Conservation (phyloP, 352 stramenopile species). For the Phytophthora fragariaefolia region DNA sequence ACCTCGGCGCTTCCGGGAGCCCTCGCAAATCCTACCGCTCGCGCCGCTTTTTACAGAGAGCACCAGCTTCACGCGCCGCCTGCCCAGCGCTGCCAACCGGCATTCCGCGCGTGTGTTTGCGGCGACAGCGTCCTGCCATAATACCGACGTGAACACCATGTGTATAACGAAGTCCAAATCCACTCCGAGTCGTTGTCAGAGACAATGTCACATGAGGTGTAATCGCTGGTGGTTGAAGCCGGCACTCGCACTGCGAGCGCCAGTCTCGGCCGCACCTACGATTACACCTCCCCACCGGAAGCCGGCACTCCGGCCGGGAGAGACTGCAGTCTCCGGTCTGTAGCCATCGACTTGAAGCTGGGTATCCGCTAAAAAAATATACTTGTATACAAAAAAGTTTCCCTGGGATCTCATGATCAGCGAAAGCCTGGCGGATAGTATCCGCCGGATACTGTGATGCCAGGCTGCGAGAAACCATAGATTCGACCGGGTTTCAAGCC, state of each 20-base stretch:
- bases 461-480: neutral
- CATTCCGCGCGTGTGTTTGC: slow-evolving; percentile 12
- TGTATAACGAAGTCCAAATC: neutral
- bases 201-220: neutral
- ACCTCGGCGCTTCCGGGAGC: slow-evolving; percentile 8
- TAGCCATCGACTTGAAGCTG: neutral
- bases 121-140: slow-evolving; percentile 20
- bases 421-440: too few species aligned
- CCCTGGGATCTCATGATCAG: slow-evolving; percentile 27
- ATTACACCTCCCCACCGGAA: too few species aligned
- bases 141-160: neutral
- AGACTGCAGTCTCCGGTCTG: neutral
- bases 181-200: neutral
- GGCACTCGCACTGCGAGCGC: too few species aligned
- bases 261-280: too few species aligned
- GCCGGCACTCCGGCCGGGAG: slow-evolving; percentile 1
- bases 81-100: neutral
- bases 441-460: slow-evolving; percentile 8
- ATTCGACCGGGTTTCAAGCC: neutral
- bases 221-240: neutral
- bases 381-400: too few species aligned
- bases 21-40: neutral
- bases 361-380: neutral
- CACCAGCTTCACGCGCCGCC: too few species aligned
- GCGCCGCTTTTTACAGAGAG: too few species aligned